Percentiles rank a stretch among this genome's conserved stretches.
These are phyloP conservation scores for Chloromonas sp. DNA, from an alignment of 163 green algal species.

Conservation along the genomic window DNA sequence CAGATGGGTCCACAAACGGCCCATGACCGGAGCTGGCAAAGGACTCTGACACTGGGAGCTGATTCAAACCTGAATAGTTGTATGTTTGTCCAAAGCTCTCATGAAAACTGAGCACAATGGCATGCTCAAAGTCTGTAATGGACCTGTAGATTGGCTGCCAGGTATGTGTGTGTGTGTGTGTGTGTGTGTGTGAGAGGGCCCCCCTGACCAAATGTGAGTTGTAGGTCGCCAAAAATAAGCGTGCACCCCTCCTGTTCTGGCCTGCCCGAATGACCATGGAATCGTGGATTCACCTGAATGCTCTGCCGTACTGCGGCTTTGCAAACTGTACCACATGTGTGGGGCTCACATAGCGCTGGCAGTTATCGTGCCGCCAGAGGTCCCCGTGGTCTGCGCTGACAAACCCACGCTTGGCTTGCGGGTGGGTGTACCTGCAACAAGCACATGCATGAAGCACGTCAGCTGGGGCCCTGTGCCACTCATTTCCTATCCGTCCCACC, in stretches of 20 bases:
- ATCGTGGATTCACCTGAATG: constrained; percentile 18
- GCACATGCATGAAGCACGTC: neutral
- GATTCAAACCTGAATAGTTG: too few species aligned
- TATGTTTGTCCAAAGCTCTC: too few species aligned
- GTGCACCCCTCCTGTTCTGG: neutral
- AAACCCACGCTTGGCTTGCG: constrained; percentile 30
- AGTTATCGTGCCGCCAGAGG: constrained; percentile 40
- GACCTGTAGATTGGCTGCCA: too few species aligned
- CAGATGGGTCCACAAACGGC: too few species aligned
- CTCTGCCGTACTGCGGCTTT: constrained; percentile 12
- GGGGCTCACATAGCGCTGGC: constrained; percentile 27
- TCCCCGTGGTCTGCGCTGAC: constrained; percentile 29
- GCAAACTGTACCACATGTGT: constrained; percentile 27
- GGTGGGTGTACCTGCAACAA: constrained; percentile 42
- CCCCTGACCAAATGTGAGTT: too few species aligned
- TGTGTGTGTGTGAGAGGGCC: too few species aligned
- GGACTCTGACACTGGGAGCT: too few species aligned
- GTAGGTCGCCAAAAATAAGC: too few species aligned
- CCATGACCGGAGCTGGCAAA: too few species aligned
- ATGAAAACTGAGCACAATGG: too few species aligned
- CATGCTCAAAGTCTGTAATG: too few species aligned
- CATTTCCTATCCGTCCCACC: neutral
- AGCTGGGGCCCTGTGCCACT: neutral
- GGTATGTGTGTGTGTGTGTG: too few species aligned
- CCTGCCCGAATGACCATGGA: neutral